Base-by-base conservation (phyloP, 352 stramenopile species). In the Globisporangium echinulatum region DNA sequence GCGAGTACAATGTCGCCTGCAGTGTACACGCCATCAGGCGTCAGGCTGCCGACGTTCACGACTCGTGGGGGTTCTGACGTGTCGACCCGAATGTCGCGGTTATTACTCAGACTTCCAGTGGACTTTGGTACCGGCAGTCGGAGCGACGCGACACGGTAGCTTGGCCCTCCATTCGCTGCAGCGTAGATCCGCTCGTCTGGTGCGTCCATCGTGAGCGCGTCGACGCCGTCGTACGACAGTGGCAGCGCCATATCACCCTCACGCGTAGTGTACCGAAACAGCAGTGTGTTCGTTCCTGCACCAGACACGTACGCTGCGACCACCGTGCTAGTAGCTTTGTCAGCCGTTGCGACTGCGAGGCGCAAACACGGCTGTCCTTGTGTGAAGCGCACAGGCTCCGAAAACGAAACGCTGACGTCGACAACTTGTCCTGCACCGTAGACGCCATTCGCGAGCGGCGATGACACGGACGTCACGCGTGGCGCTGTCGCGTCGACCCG, bases 71-170 rank as follows among this genome's bases (percentile, higher is more conserved):
- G 71, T n/a, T 87, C 77, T 0, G 72, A 52, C 0, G 74, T 86
- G 42, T 91, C 79, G 25, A 94, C 74, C 8, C 75, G 72, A 49
- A 94, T 81, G 43, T 88, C 72, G 5, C 73, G 68, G n/a, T 75
- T 79, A 15, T 80, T 82, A 39, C 80, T 90, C 6, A 92, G 54
- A 59, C 78, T 90, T 7, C 70, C 76, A 0, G 70, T 80, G 2
- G 69, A 17, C 19, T 66, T 59, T 1, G 78, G 70, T 2, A 63
- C 36, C 11, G 82, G 82, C 4, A 92, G 59, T 0, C 72, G 65
- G 7, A 86, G 51, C 7, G 78, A 68, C 1, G 74, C 77, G 6
- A 69, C 54, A 2, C 73, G 75, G 51, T 72, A 74, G 38, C 57
- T 65, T 1, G 63, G 52, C 13, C 64, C 54, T 0, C 63, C 59